Conservation (phyloP, 192 early-diverging fungal species). For the Umbelopsis vinacea region DNA sequence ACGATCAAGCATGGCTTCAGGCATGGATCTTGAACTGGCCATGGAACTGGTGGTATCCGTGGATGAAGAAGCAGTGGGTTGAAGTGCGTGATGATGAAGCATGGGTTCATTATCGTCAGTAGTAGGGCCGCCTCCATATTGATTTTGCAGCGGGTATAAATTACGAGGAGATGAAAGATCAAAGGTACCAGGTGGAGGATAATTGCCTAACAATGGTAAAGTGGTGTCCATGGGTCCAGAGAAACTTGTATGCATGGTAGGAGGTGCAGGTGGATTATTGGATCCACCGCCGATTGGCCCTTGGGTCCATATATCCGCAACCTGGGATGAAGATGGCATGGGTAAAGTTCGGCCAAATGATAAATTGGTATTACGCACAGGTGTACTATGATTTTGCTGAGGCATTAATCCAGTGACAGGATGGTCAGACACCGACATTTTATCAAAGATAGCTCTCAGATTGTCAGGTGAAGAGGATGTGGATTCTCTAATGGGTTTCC, state of each 20-base stretch:
- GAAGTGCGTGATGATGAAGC: neutral
- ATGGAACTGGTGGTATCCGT: constrained; percentile 10
- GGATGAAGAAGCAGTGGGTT: constrained; percentile 5
- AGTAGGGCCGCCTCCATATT: too few species aligned
- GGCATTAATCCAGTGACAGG: constrained; percentile 4
- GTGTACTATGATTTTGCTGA: constrained; percentile 17
- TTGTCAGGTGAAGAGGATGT: constrained; percentile 19
- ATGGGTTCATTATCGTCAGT: constrained; percentile 8
- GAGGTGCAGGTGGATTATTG: neutral
- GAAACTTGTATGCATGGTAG: constrained; percentile 18
- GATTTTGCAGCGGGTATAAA: neutral
- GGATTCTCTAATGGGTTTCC: constrained; percentile 23
- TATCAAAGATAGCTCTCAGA: constrained; percentile 25
- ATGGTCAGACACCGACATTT: neutral
- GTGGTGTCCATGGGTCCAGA: constrained; percentile 18
- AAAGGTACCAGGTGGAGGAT: constrained; percentile 7
- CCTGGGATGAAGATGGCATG: constrained; percentile 10
- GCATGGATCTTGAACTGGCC: constrained; percentile 19
- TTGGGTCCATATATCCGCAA: constrained; percentile 10
- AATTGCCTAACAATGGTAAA: constrained; percentile 10
- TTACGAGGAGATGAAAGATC: constrained; percentile 4
- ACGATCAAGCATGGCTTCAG: neutral
- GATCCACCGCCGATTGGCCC: constrained; percentile 7
- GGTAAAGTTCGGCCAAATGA: constrained; percentile 13
- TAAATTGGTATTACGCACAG: constrained; percentile 19